A percentile compares a stretch with the other conserved stretches of the same genome.
Conservation (phyloP, 2,329 filamentous ascomycete species). For the Alternaria consortialis region DNA sequence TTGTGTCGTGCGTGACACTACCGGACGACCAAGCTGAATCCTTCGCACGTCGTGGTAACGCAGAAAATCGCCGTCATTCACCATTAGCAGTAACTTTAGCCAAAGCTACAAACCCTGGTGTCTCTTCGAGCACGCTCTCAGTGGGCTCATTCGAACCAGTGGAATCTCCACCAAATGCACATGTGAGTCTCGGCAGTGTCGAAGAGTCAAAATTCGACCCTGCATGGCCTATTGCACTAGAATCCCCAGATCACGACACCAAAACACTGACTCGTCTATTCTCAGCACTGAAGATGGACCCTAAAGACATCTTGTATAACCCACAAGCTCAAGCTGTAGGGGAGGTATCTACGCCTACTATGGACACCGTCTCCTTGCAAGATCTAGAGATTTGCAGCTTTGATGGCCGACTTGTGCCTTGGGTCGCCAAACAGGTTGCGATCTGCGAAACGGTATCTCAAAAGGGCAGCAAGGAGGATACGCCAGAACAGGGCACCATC, state of each 20-base stretch:
- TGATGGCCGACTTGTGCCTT: neutral
- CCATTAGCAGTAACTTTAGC: rapidly evolving
- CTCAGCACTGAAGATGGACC: neutral
- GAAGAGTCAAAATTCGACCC: neutral
- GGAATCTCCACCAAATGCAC: neutral
- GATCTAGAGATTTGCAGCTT: neutral
- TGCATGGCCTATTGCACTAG: neutral
- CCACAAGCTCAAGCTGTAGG: neutral
- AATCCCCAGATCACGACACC: neutral
- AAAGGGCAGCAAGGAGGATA: neutral
- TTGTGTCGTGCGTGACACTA: neutral
- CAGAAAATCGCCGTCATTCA: rapidly evolving
- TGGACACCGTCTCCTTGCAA: neutral
- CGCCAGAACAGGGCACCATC: neutral
- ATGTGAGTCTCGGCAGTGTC: neutral
- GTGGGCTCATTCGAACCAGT: neutral
- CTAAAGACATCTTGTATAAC: neutral
- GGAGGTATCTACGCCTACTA: neutral
- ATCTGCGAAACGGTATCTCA: neutral
- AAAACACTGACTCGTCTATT: neutral
- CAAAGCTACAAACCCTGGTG: neutral
- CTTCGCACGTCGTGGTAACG: neutral
- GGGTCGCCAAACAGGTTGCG: neutral
- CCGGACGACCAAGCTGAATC: neutral
- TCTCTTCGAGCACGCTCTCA: neutral